Base-by-base conservation (phyloP, 345 rosid species). In the Populus tremula region DNA sequence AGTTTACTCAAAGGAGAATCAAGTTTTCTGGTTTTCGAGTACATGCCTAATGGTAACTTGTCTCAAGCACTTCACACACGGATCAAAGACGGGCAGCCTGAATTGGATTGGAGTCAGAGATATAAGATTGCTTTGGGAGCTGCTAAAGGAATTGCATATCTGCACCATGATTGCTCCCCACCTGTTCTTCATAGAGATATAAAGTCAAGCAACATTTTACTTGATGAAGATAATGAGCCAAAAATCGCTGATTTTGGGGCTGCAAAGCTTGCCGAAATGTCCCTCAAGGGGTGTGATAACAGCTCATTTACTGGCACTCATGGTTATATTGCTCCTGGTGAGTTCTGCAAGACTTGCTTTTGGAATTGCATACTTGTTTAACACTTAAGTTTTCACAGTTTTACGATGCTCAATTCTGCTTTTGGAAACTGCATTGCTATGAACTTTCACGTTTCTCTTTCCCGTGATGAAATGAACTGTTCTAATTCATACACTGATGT, bases 281-380 rank as follows among this genome's bases (percentile, higher is more conserved):
- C 88, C 39, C 56, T 16, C 0, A 64, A 81, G 49, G 92, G 85
- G 35, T 83, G 79, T 10, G 88, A 91, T 64, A 84, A 79, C 77
- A 92, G 89, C 76, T 69, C 87, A 71, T 79, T 93, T 59, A 93
- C 94, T 23, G 99, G 99, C 49, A 95, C 98, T 77, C 89, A 86
- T 78, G 98, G 99, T 43, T 95, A 95, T 75, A 90, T 95, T 82
- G 97, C 98, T 67, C 99, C 99, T 5, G 98, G 98, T 91, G 69
- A 91, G 90, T 84, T 5, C 41, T 17, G 23, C 23, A 54, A 20
- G 61, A 54, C 25, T 54, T 20, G 61, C 61, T 54, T 27, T 27
- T 27, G 27, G 27, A 27, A 9, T 8, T 56, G 63, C 63, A 8
- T 21, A 9, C 63, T n/a, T n/a, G 8, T 56, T 56, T 56, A 56